Evolutionary conservation across 2,329 filamentous ascomycete species (phyloP).

Genomic region (Mycosphaerella sp.): DNA sequence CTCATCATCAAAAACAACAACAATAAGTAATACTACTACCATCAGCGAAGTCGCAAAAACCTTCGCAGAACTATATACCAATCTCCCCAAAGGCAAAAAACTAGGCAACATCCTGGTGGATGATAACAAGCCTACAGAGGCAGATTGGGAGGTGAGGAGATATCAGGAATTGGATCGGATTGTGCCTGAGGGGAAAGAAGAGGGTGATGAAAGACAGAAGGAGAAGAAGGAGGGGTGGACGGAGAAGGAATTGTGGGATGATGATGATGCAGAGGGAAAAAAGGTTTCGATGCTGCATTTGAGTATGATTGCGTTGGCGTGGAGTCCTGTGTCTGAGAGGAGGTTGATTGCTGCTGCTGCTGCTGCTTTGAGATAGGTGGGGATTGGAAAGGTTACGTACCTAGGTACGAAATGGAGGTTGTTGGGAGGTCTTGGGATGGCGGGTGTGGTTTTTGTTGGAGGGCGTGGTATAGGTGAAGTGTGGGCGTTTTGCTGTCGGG

Average conservation of each 20-base stretch:
- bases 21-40: neutral
- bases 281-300: slow-evolving; percentile 21
- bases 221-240: slow-evolving; percentile 6
- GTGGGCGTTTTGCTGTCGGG: no score
- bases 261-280: slow-evolving; percentile 14
- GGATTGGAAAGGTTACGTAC: no score
- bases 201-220: slow-evolving; percentile 14
- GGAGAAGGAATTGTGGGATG: slow-evolving; percentile 22
- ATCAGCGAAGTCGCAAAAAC: slow-evolving; percentile 16
- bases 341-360: slow-evolving; percentile 9
- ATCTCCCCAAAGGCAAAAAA: slow-evolving; percentile 26
- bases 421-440: no score
- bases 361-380: no score
- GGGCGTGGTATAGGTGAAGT: no score
- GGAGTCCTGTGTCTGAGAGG: slow-evolving; percentile 28
- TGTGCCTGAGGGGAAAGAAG: slow-evolving; percentile 21
- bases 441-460: no score
- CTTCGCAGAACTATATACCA: slow-evolving; percentile 26
- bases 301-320: slow-evolving; percentile 29
- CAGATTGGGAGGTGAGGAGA: slow-evolving; percentile 29
- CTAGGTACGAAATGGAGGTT: no score
- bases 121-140: slow-evolving; percentile 25
- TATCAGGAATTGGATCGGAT: slow-evolving; percentile 24
- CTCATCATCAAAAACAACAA: no score
- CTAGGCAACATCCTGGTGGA: slow-evolving; percentile 31